Evolutionary conservation across 2,329 filamentous ascomycete genomes (phyloP).

Genomic region (Sporothrix dimorphospora): DNA sequence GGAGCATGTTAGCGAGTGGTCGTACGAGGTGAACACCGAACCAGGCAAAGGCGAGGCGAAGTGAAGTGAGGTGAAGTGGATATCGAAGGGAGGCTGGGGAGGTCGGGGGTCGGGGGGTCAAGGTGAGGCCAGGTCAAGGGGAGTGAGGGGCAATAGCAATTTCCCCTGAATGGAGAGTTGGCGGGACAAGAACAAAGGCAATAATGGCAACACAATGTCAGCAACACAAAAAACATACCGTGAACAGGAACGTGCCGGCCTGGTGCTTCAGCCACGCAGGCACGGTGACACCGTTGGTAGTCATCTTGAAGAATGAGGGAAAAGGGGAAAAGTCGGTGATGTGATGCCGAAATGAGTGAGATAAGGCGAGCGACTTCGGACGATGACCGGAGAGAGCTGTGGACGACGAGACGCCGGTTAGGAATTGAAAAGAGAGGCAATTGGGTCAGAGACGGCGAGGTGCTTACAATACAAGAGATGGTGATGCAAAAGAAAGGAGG

Average conservation of each 20-base stretch:
- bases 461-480: neutral
- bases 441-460: neutral
- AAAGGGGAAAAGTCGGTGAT: neutral
- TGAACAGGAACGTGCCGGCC: conserved; percentile 80
- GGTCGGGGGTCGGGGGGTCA: neutral
- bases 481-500: conserved; percentile 9
- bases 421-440: neutral
- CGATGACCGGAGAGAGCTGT: neutral
- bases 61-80: neutral
- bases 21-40: neutral
- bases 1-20: conserved; percentile 10
- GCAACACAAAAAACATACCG: conserved; percentile 52
- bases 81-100: neutral
- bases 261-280: conserved; percentile 55
- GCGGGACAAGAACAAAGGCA: conserved; percentile 4
- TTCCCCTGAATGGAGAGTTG: neutral
- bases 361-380: conserved; percentile 22
- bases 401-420: neutral
- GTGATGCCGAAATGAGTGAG: conserved; percentile 8
- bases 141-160: neutral
- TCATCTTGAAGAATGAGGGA: conserved; percentile 39
- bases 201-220: neutral
- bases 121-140: neutral
- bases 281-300: conserved; percentile 43
- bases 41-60: neutral